Evolutionary conservation across 768 basidiomycete genomes (phyloP).

Genomic region (Rubroboletus pulcherrimus): DNA sequence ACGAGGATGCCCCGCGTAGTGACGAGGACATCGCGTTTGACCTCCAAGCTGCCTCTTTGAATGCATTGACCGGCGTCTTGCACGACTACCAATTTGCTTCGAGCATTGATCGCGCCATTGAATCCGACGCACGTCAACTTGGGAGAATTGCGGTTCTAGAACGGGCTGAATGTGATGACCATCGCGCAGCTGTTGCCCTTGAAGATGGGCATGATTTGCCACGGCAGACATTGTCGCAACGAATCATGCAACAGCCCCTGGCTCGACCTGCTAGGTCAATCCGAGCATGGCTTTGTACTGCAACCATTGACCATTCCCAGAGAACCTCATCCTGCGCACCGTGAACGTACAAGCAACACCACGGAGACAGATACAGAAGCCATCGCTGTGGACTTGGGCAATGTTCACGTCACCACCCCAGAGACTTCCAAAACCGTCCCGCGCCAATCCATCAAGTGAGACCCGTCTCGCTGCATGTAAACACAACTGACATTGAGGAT

Average conservation of each 20-base stretch:
- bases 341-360: background rate
- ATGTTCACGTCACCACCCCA: background rate
- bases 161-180: conserved; percentile 40
- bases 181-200: conserved; percentile 38
- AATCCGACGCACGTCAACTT: conserved; percentile 33
- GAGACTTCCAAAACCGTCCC: background rate
- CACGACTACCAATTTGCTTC: conserved; percentile 39
- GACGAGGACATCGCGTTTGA: conserved; percentile 48
- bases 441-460: conserved; percentile 1
- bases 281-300: background rate
- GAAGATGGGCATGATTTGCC: conserved; percentile 25
- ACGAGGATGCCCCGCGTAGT: conserved; percentile 27
- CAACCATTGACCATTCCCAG: conserved; percentile 8
- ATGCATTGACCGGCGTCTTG: conserved; percentile 27
- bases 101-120: conserved; percentile 42
- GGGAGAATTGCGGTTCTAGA: conserved; percentile 32
- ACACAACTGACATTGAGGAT: background rate
- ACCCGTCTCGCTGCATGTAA: background rate
- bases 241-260: conserved; percentile 2
- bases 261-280: conserved; percentile 4
- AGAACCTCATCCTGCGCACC: background rate
- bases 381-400: background rate
- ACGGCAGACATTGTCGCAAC: conserved; percentile 16
- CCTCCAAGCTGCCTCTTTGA: conserved; percentile 37
- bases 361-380: background rate